These are phyloP conservation scores for Exidia glandulosa DNA, from an alignment of 768 basidiomycete species.

Conservation along the genomic window DNA sequence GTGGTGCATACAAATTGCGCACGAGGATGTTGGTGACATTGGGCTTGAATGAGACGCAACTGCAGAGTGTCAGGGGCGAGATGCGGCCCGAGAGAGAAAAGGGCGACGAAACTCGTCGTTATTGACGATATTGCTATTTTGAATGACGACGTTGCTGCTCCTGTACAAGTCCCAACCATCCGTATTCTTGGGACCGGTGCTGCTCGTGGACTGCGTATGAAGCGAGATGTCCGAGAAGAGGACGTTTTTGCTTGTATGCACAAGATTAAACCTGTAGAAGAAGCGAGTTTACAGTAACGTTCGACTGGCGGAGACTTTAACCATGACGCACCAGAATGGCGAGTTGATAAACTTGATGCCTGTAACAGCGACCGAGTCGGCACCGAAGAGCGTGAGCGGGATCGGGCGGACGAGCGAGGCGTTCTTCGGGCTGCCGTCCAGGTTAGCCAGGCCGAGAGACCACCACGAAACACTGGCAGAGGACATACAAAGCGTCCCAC, in stretches of 20 bases:
- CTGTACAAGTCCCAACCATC: constrained; percentile 49
- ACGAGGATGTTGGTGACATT: constrained; percentile 49
- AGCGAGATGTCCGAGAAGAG: constrained; percentile 21
- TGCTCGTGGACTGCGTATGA: constrained; percentile 1
- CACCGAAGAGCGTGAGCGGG: constrained; percentile 43
- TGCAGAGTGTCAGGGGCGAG: not conserved
- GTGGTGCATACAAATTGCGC: constrained; percentile 25
- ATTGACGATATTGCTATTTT: constrained; percentile 28
- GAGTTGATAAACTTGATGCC: not conserved
- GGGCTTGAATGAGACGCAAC: constrained; percentile 42
- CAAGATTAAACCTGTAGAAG: not conserved
- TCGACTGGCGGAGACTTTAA: too few relatives aligned
- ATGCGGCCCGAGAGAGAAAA: not conserved
- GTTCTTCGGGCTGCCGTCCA: not conserved
- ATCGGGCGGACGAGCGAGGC: constrained; percentile 38
- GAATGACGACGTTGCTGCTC: constrained; percentile 17
- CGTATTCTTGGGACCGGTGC: not conserved
- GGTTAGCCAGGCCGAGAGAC: not conserved
- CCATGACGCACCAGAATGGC: not conserved
- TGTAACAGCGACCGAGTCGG: constrained; percentile 30
- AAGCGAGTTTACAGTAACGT: not conserved
- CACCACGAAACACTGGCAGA: not conserved
- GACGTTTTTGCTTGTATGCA: not conserved
- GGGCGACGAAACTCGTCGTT: constrained; percentile 21
- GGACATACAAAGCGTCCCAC: not conserved